Conservation (phyloP, 129 eudicot species). For the Kitagawia praeruptora region DNA sequence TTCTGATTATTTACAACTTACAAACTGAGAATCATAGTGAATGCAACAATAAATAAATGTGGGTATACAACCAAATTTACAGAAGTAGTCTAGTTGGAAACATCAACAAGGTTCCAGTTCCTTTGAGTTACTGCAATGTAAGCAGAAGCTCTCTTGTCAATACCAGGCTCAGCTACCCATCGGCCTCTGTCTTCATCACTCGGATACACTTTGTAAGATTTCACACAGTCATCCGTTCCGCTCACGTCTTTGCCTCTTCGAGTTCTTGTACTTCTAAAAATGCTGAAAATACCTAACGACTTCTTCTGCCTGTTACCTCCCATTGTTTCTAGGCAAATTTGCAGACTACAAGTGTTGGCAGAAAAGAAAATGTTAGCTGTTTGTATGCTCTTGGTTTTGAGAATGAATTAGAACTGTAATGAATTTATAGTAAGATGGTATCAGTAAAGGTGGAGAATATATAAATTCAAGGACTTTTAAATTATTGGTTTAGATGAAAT, state of each 20-base stretch:
- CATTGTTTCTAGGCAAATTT: constrained; percentile 8
- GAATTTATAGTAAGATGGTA: constrained; percentile 23
- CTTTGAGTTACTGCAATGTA: too few relatives aligned
- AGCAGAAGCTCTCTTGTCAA: too few relatives aligned
- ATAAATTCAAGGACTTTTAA: background rate
- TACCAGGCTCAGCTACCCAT: too few relatives aligned
- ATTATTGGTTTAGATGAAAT: background rate
- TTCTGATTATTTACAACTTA: background rate
- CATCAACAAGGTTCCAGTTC: background rate
- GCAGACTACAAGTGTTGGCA: background rate
- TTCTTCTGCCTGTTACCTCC: constrained; percentile 34
- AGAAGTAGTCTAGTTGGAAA: constrained; percentile 5
- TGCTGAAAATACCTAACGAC: constrained; percentile 14
- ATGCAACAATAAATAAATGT: background rate
- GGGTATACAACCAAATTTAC: background rate
- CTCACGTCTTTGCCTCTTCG: constrained; percentile 3
- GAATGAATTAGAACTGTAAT: background rate
- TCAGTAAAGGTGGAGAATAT: background rate
- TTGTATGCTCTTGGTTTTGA: constrained; percentile 2
- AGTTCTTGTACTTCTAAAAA: constrained; percentile 21
- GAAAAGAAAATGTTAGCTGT: background rate
- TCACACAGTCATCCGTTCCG: constrained; percentile 17
- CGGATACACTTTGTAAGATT: constrained; percentile 40
- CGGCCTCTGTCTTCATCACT: background rate
- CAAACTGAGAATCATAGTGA: background rate